Percentiles rank a stretch among this genome's conserved stretches.
Conservation (phyloP, 805 yeast genomes). For the Candida ponderosae region DNA sequence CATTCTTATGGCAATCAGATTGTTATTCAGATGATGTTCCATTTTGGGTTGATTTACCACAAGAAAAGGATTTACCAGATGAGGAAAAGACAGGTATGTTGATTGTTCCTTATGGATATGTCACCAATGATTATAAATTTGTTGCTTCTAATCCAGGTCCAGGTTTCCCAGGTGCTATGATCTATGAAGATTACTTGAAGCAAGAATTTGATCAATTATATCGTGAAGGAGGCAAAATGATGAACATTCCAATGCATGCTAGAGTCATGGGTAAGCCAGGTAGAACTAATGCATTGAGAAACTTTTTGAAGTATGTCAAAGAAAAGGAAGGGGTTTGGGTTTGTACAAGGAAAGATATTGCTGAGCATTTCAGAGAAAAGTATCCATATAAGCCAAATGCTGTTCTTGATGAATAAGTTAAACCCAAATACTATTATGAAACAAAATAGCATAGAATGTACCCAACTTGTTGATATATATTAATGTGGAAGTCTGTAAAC, state of each 20-base stretch:
- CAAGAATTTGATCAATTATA: conserved; percentile 29
- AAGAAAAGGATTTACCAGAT: conserved; percentile 1
- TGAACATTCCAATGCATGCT: conserved; percentile 29
- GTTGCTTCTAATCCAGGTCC: neutral
- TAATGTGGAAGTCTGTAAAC: too few species aligned
- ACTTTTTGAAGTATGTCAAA: conserved; percentile 27
- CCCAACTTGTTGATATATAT: too few species aligned
- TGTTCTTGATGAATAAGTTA: too few species aligned
- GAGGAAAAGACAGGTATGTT: conserved; percentile 12
- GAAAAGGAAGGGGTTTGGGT: conserved; percentile 28
- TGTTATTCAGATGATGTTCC: conserved; percentile 30
- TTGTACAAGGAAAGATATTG: conserved; percentile 28
- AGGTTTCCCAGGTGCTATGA: neutral
- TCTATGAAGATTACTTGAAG: conserved; percentile 20
- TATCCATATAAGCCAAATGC: conserved; percentile 1
- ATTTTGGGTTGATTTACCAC: conserved; percentile 18
- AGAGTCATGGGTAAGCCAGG: conserved; percentile 30
- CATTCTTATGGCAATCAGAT: conserved; percentile 26
- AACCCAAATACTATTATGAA: too few species aligned
- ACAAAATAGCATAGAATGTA: too few species aligned
- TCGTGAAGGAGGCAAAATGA: conserved; percentile 28
- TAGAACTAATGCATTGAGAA: conserved; percentile 24
- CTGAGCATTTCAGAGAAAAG: conserved; percentile 18
- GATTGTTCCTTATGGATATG: conserved; percentile 19
- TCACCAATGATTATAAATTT: conserved; percentile 20